phyloP scores from a whole-genome alignment of 2,329 filamentous ascomycete genomes.

The Albifimbria verrucaria region DNA sequence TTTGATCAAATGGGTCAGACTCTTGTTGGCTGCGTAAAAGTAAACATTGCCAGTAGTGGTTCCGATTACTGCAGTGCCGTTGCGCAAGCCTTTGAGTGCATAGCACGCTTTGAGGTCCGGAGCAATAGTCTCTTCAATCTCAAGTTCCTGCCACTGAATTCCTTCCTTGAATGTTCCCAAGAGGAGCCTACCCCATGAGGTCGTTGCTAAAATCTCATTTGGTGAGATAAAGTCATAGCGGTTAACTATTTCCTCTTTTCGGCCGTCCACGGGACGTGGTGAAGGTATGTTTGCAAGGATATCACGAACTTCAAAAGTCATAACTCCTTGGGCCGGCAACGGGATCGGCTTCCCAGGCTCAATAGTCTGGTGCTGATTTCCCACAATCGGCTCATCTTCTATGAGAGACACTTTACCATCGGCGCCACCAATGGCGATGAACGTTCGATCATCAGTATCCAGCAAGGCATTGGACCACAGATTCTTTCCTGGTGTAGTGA shows the following conservation, averaged over 20 bases:
- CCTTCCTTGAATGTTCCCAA: slow-evolving; percentile 33
- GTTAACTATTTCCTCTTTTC: slow-evolving; percentile 45
- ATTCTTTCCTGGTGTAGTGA: slow-evolving; percentile 77
- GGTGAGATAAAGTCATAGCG: slow-evolving; percentile 61
- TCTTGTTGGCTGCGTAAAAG: slow-evolving; percentile 30
- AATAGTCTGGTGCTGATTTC: not conserved
- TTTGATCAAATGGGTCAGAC: slow-evolving; percentile 30
- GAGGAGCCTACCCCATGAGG: slow-evolving; percentile 59
- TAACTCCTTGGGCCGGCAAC: slow-evolving; percentile 5
- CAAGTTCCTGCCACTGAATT: slow-evolving; percentile 42
- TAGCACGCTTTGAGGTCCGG: slow-evolving; percentile 44
- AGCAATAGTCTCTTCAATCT: slow-evolving; percentile 27
- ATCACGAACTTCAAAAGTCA: slow-evolving; percentile 29
- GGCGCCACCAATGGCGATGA: slow-evolving; percentile 75
- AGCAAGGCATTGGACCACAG: slow-evolving; percentile 71
- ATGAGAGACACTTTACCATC: slow-evolving; percentile 67
- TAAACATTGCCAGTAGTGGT: slow-evolving; percentile 47
- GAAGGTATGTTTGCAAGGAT: slow-evolving; percentile 19
- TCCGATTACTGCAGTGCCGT: slow-evolving; percentile 43
- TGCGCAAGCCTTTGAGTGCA: slow-evolving; percentile 37
- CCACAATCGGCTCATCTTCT: slow-evolving; percentile 14
- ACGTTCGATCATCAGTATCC: slow-evolving; percentile 23
- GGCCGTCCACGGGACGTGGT: slow-evolving; percentile 3
- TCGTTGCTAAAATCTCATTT: slow-evolving; percentile 51
- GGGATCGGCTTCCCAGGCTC: not conserved